These are phyloP conservation scores for Gracilariopsis chorda DNA, from an alignment of 23 red algal species.

Conservation along the genomic window DNA sequence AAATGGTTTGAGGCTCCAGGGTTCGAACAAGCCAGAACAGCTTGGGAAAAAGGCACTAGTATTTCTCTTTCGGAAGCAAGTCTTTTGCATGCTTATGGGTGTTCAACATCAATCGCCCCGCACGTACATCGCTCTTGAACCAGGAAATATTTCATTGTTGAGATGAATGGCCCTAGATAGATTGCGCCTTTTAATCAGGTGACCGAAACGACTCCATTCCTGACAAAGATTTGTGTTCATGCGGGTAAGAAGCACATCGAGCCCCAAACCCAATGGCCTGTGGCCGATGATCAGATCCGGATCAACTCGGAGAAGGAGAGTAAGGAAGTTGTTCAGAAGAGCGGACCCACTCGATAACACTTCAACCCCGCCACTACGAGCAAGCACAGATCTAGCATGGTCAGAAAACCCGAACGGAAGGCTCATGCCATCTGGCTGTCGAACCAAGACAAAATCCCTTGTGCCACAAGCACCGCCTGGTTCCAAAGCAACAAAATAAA, in stretches of 20 bases:
- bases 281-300: slow-evolving; percentile 84
- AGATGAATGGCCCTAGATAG: slow-evolving; percentile 23
- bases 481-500: background rate
- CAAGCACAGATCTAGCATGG: background rate
- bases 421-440: slow-evolving; percentile 20
- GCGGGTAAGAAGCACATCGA: slow-evolving; percentile 71
- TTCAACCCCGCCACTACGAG: slow-evolving; percentile 36
- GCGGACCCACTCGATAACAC: slow-evolving; percentile 58
- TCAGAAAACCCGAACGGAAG: slow-evolving; percentile 65
- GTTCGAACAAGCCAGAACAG: too few relatives aligned
- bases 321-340: slow-evolving; percentile 66
- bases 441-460: slow-evolving; percentile 51
- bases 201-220: slow-evolving; percentile 76
- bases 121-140: slow-evolving; percentile 57
- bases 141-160: slow-evolving; percentile 3
- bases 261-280: slow-evolving; percentile 37
- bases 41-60: slow-evolving; percentile 39
- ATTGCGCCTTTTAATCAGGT: slow-evolving; percentile 59
- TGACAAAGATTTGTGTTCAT: slow-evolving; percentile 25
- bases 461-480: background rate
- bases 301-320: slow-evolving; percentile 47
- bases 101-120: slow-evolving; percentile 74
- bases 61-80: slow-evolving; percentile 53
- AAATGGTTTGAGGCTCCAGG: too few relatives aligned
- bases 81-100: slow-evolving; percentile 63